Evolutionary conservation across 345 rosid species (phyloP).

Genomic region (Rhizophora mangle): DNA sequence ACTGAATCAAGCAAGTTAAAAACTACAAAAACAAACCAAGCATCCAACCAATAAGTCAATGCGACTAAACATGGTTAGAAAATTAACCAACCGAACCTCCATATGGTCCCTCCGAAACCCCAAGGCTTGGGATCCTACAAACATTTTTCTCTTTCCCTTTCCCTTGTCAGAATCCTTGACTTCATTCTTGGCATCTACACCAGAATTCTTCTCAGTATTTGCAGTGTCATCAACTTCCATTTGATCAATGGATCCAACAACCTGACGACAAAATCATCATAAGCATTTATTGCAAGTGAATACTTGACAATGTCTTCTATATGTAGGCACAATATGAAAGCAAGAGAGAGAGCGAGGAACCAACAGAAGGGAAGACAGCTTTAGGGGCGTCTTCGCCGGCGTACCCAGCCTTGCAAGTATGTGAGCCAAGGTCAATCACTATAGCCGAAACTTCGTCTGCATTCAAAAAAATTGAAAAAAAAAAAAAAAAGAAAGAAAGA

Average conservation of each 20-base stretch:
- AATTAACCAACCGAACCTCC: slow-evolving; percentile 53
- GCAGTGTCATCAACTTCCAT: slow-evolving; percentile 76
- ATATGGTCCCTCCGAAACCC: slow-evolving; percentile 86
- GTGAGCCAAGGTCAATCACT: slow-evolving; percentile 96
- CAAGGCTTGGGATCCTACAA: slow-evolving; percentile 86
- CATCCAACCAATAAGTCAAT: no score
- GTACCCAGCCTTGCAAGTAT: slow-evolving; percentile 98
- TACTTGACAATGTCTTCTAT: not conserved
- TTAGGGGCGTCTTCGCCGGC: slow-evolving; percentile 99
- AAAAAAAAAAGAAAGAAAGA: slow-evolving; percentile 2
- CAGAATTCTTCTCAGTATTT: slow-evolving; percentile 40
- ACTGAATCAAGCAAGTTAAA: not conserved
- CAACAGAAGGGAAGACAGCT: slow-evolving; percentile 96
- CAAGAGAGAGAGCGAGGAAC: slow-evolving; percentile 14
- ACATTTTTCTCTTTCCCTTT: slow-evolving; percentile 69
- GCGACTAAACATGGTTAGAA: no score
- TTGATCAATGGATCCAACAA: slow-evolving; percentile 86
- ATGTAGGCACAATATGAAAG: not conserved
- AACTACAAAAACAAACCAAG: not conserved
- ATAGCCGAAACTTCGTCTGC: slow-evolving; percentile 98
- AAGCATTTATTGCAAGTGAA: no score
- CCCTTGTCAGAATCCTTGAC: slow-evolving; percentile 52
- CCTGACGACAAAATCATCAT: slow-evolving; percentile 35
- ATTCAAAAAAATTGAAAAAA: not conserved
- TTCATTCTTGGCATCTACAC: slow-evolving; percentile 53